Evolutionary conservation across 78 protist genomes (phyloP).

Genomic region (Dictyostelium citrinum): DNA sequence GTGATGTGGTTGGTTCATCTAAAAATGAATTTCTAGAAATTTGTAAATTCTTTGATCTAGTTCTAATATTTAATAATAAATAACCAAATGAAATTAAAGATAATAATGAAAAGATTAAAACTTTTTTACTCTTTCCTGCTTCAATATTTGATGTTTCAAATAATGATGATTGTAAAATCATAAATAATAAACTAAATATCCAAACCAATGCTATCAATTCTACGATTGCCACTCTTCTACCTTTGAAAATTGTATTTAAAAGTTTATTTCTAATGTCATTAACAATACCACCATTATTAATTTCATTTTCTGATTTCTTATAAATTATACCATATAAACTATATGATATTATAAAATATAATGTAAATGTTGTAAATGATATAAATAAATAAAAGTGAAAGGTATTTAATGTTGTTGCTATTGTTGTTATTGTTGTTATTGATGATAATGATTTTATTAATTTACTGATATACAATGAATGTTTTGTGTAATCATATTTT

Average conservation of each 20-base stretch:
- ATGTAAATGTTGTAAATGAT: neutral
- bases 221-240: neutral
- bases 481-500: neutral
- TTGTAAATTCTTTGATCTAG: neutral
- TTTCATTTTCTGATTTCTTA: neutral
- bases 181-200: neutral
- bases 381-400: neutral
- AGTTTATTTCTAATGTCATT: neutral
- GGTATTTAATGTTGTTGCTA: neutral
- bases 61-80: slow-evolving; percentile 16
- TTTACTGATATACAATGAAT: neutral
- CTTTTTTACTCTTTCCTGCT: neutral
- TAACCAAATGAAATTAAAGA: slow-evolving; percentile 15
- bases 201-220: neutral
- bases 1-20: no score
- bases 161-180: neutral
- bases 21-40: neutral
- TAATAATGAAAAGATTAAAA: neutral
- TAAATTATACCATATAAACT: neutral
- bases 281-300: neutral
- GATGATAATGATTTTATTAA: neutral
- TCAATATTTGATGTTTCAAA: neutral
- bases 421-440: neutral
- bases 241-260: neutral
- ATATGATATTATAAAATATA: neutral